A percentile compares a stretch with the other conserved stretches of the same genome.
Conservation (phyloP, 208 protist species). For the Leishmania major region DNA sequence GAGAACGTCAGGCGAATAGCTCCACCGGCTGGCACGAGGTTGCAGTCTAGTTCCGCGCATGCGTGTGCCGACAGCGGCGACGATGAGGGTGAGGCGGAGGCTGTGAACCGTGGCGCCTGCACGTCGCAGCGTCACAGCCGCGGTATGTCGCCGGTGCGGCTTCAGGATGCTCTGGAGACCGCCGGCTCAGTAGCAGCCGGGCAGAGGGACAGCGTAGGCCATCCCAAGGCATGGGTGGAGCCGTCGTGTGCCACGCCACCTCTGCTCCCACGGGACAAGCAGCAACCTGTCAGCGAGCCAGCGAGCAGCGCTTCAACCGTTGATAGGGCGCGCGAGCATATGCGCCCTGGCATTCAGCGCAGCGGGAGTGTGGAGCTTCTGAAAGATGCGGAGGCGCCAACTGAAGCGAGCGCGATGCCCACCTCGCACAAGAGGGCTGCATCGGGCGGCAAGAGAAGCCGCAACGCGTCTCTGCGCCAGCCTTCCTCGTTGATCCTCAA, state of each 20-base stretch:
- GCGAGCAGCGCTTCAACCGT: too few relatives aligned
- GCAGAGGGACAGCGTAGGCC: not conserved
- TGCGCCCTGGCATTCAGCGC: not conserved
- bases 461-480: slow-evolving; percentile 34
- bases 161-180: slow-evolving; percentile 8
- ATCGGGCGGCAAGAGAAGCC: not conserved
- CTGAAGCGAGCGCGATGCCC: not conserved
- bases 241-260: slow-evolving; percentile 12
- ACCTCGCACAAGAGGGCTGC: not conserved
- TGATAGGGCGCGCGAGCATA: not conserved
- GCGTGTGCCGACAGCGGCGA: not conserved
- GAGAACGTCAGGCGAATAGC: slow-evolving; percentile 8
- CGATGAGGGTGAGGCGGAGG: not conserved
- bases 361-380: slow-evolving; percentile 18
- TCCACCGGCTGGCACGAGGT: slow-evolving; percentile 8
- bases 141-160: not conserved
- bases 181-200: not conserved
- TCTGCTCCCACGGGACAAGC: not conserved
- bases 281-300: not conserved
- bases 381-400: slow-evolving; percentile 6
- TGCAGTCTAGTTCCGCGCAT: not conserved
- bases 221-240: not conserved
- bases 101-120: not conserved
- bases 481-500: slow-evolving; percentile 34
- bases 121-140: not conserved